A percentile compares a stretch with the other conserved stretches of the same genome.
These are phyloP conservation scores for Colletotrichum melonis DNA, from an alignment of 2,329 filamentous ascomycete species.

Conservation along the genomic window DNA sequence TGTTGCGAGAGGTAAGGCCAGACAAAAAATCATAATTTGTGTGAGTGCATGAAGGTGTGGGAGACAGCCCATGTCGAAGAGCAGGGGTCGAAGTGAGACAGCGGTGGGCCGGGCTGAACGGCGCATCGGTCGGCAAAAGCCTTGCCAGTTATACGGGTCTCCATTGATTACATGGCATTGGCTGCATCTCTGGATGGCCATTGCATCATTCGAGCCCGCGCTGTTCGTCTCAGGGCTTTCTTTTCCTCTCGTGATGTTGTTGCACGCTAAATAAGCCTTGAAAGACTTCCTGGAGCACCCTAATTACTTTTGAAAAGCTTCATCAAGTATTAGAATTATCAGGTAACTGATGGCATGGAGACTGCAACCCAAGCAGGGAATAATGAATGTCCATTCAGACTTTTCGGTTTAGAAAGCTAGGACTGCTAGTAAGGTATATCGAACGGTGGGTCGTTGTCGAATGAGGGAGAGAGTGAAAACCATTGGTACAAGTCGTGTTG, in stretches of 20 bases:
- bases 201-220: constrained; percentile 35
- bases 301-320: constrained; percentile 3
- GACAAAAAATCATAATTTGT: constrained; percentile 27
- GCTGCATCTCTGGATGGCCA: constrained; percentile 16
- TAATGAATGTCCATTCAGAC: neutral
- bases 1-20: neutral
- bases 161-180: constrained; percentile 35
- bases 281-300: neutral
- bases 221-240: constrained; percentile 18
- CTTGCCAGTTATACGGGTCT: constrained; percentile 33
- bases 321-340: constrained; percentile 1
- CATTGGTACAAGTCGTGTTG: neutral
- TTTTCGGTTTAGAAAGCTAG: neutral
- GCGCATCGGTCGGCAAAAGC: constrained; percentile 38
- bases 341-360: neutral
- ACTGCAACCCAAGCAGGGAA: neutral
- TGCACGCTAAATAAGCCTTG: constrained; percentile 4
- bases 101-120: constrained; percentile 36
- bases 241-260: constrained; percentile 18
- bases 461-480: neutral
- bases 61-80: constrained; percentile 36
- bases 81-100: constrained; percentile 38
- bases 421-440: neutral
- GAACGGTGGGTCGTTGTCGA: neutral
- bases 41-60: constrained; percentile 39